Conservation (phyloP, 31 red algal genomes). For the Porphyra umbilicalis region DNA sequence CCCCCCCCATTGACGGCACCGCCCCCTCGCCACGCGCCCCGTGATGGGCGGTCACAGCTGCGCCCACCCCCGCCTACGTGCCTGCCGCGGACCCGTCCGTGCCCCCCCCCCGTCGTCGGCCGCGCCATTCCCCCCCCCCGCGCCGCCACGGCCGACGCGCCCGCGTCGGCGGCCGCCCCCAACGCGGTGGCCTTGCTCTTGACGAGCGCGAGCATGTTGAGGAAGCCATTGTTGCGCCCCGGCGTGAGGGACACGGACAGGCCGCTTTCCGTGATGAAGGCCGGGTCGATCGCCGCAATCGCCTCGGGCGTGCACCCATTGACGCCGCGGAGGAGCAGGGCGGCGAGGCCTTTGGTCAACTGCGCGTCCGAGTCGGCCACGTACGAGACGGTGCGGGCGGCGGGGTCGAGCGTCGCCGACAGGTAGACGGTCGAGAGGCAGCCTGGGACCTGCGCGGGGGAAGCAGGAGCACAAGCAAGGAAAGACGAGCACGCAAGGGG, state of each 20-base stretch:
- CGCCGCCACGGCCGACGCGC: not conserved
- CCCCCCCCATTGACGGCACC: no score
- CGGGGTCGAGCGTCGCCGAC: not conserved
- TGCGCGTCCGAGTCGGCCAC: conserved; percentile 94
- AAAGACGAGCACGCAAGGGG: no score
- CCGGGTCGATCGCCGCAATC: conserved; percentile 38
- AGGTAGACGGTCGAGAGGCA: conserved; percentile 43
- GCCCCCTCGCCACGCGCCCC: no score
- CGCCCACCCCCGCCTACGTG: no score
- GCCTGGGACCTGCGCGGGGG: conserved; percentile 11
- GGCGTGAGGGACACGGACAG: conserved; percentile 76
- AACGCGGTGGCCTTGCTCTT: conserved; percentile 49
- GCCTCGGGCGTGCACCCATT: conserved; percentile 42
- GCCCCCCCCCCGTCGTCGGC: no score
- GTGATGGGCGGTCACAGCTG: no score
- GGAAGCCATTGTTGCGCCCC: conserved; percentile 93
- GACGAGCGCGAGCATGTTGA: conserved; percentile 90
- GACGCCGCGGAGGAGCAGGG: conserved; percentile 81
- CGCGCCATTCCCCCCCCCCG: no score
- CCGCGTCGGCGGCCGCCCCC: not conserved
- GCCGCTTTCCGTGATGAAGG: conserved; percentile 68
- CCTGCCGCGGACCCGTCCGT: no score
- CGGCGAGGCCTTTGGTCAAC: conserved; percentile 88
- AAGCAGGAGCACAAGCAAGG: no score
- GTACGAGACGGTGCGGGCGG: conserved; percentile 20